These are phyloP conservation scores for Pisolithus thermaeus DNA, from an alignment of 1,284 basidiomycete species.

Conservation along the genomic window DNA sequence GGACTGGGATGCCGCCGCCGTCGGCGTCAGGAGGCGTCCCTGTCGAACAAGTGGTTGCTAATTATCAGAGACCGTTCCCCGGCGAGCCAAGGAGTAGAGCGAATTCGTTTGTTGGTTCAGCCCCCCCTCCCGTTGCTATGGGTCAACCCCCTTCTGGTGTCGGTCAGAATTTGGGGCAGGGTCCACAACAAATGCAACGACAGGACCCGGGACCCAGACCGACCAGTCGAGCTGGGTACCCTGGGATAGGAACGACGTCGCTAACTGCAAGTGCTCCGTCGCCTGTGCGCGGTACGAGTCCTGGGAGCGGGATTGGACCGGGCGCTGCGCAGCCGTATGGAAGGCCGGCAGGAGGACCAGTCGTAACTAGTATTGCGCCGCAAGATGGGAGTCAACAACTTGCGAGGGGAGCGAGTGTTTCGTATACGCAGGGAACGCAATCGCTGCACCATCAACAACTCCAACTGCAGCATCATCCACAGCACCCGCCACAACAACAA, in stretches of 20 bases:
- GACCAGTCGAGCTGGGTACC: constrained; percentile 60
- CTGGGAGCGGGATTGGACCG: constrained; percentile 13
- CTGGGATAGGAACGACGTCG: constrained; percentile 73
- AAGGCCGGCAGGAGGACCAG: not conserved
- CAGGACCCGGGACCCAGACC: constrained; percentile 40
- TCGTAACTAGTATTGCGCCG: not conserved
- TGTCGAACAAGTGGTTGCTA: constrained; percentile 67
- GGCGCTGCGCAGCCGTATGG: constrained; percentile 13
- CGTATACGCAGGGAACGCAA: constrained; percentile 12
- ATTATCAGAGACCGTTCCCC: constrained; percentile 84
- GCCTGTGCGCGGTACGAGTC: constrained; percentile 19
- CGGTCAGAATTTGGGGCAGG: not conserved
- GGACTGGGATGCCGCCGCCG: too few relatives aligned
- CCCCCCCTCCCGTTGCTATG: constrained; percentile 10
- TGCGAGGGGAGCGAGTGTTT: constrained; percentile 12
- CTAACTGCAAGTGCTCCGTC: constrained; percentile 14
- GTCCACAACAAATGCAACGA: constrained; percentile 20
- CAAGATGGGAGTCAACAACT: constrained; percentile 1
- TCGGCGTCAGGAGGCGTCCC: constrained; percentile 30
- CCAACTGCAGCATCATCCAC: not conserved
- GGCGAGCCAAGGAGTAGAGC: constrained; percentile 61
- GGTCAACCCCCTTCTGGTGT: constrained; percentile 12
- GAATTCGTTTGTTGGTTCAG: constrained; percentile 37
- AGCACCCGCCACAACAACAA: not conserved
- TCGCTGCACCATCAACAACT: not conserved